phyloP scores from a whole-genome alignment of 2,329 filamentous ascomycete genomes.

The Westerdykella sp. region DNA sequence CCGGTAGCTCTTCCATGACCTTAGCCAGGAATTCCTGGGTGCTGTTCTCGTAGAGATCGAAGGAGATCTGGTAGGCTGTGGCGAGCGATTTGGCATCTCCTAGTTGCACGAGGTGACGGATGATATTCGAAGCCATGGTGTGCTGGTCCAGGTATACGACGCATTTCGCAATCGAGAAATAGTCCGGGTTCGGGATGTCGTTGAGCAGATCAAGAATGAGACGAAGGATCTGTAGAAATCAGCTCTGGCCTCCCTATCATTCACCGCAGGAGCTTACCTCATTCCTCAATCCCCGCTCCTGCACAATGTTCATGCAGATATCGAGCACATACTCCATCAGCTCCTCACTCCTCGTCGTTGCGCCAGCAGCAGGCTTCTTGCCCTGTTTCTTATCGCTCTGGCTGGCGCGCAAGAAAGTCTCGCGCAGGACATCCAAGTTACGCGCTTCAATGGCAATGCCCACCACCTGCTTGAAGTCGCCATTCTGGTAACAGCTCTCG shows the following conservation, averaged over 20 bases:
- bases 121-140: slow-evolving; percentile 79
- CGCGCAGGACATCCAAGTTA: slow-evolving; percentile 78
- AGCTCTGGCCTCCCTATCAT: slow-evolving; percentile 4
- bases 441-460: slow-evolving; percentile 94
- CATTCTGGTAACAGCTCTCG: slow-evolving; percentile 77
- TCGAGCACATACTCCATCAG: slow-evolving; percentile 93
- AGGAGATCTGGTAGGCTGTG: slow-evolving; percentile 93
- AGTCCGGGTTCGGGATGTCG: slow-evolving; percentile 87
- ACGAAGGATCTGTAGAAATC: slow-evolving; percentile 61
- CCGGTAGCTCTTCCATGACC: slow-evolving; percentile 73
- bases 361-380: slow-evolving; percentile 51
- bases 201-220: slow-evolving; percentile 93
- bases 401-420: slow-evolving; percentile 82
- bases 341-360: slow-evolving; percentile 67
- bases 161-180: slow-evolving; percentile 96
- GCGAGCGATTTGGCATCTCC: slow-evolving; percentile 73
- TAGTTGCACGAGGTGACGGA: slow-evolving; percentile 72
- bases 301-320: slow-evolving; percentile 96
- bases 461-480: slow-evolving; percentile 89
- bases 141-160: slow-evolving; percentile 94
- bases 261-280: slow-evolving; percentile 44
- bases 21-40: slow-evolving; percentile 94
- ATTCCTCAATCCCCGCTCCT: slow-evolving; percentile 79
- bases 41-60: slow-evolving; percentile 96
- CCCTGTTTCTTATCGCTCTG: slow-evolving; percentile 68